Evolutionary conservation across 495 filamentous ascomycete genomes (phyloP), one percentile per base, ranked within the genome.

Genomic region (Pseudevernia furfuracea): DNA sequence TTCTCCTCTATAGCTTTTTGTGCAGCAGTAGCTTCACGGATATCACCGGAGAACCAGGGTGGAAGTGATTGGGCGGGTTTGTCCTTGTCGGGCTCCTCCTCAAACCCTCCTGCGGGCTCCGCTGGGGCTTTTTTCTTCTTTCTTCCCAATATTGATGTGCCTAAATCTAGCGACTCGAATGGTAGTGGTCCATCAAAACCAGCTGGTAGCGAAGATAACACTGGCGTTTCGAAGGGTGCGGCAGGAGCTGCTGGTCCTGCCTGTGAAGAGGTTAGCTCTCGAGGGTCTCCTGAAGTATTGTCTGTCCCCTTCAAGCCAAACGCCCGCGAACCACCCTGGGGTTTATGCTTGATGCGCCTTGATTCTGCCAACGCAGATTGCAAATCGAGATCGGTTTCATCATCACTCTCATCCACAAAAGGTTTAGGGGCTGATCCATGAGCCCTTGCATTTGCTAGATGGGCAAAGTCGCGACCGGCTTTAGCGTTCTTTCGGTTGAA

Each of bases 161-260:
- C 81, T 67, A 93, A 83, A 70, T 90, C 83, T 2, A 98, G 78
- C 55, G 87, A 89, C 72, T 96, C 90, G 69, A 97, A 97, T 1
- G 93, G 93, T 21, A 97, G 76, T 3, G 92, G 90, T 0, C 93
- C 93, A 69, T 82, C 82, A 71, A 95, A 91, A 10, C 79, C 77
- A 69, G 80, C 80, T 63, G 78, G 77, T 39, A 77, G 75, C 48
- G 78, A 78, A 2, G 69, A 48, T 19, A 70, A 61, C 17, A 71
- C 37, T n/a, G 72, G 73, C 21, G 67, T 64, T 46, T 75, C 71
- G 17, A 23, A 21, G 59, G 62, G 15, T 17, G 32, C 25, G n/a
- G 58, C 32, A 21, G 44, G 11, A 34, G 60, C 75, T 43, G 52
- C n/a, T 34, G 52, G 30, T 0, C 71, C 68, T 60, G 75, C 59